Percentiles rank a stretch among this genome's conserved stretches.
Conservation (phyloP, 805 yeast species). For the Yarrowia sp. region DNA sequence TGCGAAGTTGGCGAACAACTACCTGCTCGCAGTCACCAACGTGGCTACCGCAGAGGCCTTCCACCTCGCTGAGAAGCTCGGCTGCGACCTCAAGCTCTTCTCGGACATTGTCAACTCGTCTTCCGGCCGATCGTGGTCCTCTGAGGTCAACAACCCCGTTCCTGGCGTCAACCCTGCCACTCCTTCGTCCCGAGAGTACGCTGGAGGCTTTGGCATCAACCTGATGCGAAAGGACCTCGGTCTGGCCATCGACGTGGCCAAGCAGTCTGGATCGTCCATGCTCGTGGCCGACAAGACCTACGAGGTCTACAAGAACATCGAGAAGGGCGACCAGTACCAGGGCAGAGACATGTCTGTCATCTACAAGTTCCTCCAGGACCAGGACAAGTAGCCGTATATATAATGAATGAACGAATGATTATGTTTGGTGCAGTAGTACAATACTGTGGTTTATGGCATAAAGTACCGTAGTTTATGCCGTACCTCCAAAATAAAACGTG, state of each 20-base stretch:
- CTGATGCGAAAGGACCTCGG: conserved; percentile 45
- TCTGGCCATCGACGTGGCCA: conserved; percentile 38
- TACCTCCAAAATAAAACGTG: too few relatives aligned
- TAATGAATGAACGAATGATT: too few relatives aligned
- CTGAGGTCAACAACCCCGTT: conserved; percentile 55
- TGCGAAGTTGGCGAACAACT: conserved; percentile 55
- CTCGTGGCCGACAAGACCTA: conserved; percentile 34
- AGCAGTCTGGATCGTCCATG: conserved; percentile 31
- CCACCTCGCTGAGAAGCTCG: conserved; percentile 51
- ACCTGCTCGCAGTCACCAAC: conserved; percentile 52
- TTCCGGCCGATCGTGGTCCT: conserved; percentile 55
- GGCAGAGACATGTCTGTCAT: conserved; percentile 36
- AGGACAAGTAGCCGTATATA: conserved; percentile 4
- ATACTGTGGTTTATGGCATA: too few relatives aligned
- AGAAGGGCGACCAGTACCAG: conserved; percentile 27
- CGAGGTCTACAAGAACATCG: conserved; percentile 33
- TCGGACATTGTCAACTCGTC: conserved; percentile 52
- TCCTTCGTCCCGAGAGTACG: conserved; percentile 48
- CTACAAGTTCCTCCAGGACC: conserved; percentile 34
- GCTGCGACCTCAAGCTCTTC: conserved; percentile 48
- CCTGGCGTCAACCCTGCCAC: conserved; percentile 48
- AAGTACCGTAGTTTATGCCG: too few relatives aligned
- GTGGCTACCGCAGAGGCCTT: conserved; percentile 56
- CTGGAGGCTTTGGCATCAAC: conserved; percentile 47
- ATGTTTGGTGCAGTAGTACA: too few relatives aligned